Conservation (phyloP, 345 rosid genomes). For the Cardiospermum halicacabum region DNA sequence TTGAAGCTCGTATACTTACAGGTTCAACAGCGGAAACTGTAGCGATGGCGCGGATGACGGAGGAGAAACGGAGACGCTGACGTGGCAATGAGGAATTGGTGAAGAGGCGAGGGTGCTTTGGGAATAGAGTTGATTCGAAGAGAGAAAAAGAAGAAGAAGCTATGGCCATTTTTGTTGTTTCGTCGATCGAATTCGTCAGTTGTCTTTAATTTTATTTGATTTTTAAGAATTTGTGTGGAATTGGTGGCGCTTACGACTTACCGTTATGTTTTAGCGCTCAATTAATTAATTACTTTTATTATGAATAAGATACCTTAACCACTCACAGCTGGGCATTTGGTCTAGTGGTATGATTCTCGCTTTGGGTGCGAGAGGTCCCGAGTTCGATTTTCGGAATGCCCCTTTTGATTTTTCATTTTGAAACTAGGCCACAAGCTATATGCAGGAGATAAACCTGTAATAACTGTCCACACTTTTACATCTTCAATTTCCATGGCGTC, state of each 20-base stretch:
- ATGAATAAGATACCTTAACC: not conserved
- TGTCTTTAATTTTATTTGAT: not conserved
- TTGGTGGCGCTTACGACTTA: not conserved
- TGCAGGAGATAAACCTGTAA: not conserved
- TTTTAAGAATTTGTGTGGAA: not conserved
- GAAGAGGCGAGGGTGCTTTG: constrained; percentile 31
- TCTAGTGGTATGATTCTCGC: constrained; percentile 88
- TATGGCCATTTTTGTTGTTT: constrained; percentile 34
- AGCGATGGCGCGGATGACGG: constrained; percentile 25
- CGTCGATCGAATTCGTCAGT: not conserved
- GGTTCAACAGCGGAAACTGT: constrained; percentile 42
- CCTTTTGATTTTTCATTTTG: not conserved
- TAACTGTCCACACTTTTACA: not conserved
- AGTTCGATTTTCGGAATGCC: constrained; percentile 18
- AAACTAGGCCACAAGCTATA: constrained; percentile 12
- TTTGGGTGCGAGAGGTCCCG: constrained; percentile 83
- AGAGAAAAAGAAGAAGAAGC: constrained; percentile 35
- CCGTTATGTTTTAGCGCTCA: not conserved
- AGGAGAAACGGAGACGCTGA: constrained; percentile 30
- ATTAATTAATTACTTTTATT: not conserved
- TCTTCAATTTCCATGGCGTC: constrained; percentile 32
- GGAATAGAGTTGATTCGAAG: constrained; percentile 26
- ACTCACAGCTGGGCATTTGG: constrained; percentile 47
- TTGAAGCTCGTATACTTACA: constrained; percentile 15
- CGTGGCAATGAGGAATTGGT: constrained; percentile 20